These are phyloP conservation scores for Tinospora cordifolia DNA, from an alignment of 164 flowering plant species.

Conservation along the genomic window DNA sequence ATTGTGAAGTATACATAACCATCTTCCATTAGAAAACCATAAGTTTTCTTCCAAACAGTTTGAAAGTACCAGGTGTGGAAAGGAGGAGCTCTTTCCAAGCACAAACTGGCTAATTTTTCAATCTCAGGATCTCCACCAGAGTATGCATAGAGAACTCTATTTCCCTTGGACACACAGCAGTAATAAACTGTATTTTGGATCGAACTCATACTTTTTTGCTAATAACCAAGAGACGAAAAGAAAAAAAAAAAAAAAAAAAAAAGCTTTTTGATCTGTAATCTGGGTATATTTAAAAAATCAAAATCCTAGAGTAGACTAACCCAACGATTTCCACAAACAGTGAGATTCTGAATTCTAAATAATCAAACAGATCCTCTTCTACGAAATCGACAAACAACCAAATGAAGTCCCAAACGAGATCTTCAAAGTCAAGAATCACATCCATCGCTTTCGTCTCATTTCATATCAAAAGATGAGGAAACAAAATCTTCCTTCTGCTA, in stretches of 20 bases:
- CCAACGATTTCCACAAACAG: too few relatives aligned
- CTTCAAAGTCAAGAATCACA: too few relatives aligned
- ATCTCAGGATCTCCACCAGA: conserved; percentile 44
- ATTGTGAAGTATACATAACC: conserved; percentile 59
- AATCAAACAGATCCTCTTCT: too few relatives aligned
- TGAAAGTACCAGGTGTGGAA: conserved; percentile 67
- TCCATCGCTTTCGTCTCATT: too few relatives aligned
- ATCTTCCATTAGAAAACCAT: conserved; percentile 47
- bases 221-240: neutral
- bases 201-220: conserved; percentile 32
- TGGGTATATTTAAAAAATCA: too few relatives aligned
- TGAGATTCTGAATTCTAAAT: too few relatives aligned
- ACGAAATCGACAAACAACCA: too few relatives aligned
- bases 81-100: conserved; percentile 56
- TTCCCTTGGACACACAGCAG: conserved; percentile 53
- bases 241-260: neutral
- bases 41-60: conserved; percentile 36
- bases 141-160: conserved; percentile 34
- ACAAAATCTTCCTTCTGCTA: too few relatives aligned
- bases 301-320: too few relatives aligned
- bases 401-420: too few relatives aligned
- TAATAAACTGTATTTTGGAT: conserved; percentile 42
- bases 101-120: conserved; percentile 48
- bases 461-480: too few relatives aligned
- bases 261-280: neutral